phyloP scores from a whole-genome alignment of 371 early-diverging fungal species.

The Mortierella sp. region DNA sequence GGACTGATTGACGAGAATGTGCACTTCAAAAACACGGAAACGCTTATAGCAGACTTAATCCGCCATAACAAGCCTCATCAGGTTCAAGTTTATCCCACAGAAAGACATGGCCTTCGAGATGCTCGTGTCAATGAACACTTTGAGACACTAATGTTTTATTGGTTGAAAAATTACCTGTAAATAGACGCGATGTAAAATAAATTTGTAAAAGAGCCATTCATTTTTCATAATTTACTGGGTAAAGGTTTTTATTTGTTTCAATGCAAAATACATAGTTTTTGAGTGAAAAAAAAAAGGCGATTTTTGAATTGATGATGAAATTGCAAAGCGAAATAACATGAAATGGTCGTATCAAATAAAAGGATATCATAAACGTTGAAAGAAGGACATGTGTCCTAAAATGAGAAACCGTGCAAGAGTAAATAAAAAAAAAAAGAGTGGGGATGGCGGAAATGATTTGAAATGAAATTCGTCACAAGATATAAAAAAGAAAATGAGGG shows the following conservation, averaged over 20 bases:
- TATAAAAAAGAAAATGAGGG: background rate
- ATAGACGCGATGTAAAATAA: background rate
- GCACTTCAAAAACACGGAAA: conserved; percentile 77
- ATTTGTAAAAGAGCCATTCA: too few species aligned
- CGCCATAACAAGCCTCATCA: conserved; percentile 72
- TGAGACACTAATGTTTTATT: conserved; percentile 83
- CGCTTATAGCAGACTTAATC: conserved; percentile 68
- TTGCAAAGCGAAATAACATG: background rate
- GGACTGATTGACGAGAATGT: conserved; percentile 90
- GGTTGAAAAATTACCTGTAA: conserved; percentile 72
- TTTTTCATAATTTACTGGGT: too few species aligned
- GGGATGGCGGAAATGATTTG: background rate
- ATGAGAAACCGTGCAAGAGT: background rate
- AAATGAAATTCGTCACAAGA: background rate
- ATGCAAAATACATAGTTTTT: background rate
- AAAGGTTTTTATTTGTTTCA: background rate
- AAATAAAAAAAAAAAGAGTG: background rate
- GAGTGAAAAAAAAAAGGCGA: background rate
- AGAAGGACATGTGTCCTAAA: background rate
- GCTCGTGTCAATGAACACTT: conserved; percentile 82
- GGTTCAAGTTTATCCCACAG: conserved; percentile 77
- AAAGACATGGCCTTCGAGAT: conserved; percentile 82
- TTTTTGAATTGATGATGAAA: background rate
- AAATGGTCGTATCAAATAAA: background rate
- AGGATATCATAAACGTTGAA: background rate